These are phyloP conservation scores for Eucalyptus sp. DNA, from an alignment of 345 rosid genomes.

Conservation along the genomic window DNA sequence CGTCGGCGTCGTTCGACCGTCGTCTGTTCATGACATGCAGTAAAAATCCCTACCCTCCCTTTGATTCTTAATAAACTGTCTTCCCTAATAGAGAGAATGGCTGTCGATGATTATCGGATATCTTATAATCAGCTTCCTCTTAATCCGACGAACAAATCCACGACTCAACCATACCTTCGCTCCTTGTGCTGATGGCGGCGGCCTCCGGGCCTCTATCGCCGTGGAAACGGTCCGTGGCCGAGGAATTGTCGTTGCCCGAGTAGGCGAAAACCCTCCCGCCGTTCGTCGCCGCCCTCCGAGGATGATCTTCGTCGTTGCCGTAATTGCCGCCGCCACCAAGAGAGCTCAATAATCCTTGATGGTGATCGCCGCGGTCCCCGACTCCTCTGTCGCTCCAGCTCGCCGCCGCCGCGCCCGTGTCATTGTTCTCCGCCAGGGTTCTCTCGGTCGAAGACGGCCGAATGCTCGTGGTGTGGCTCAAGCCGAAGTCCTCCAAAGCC, in stretches of 20 bases:
- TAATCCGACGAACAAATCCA: constrained; percentile 88
- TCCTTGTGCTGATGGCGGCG: constrained; percentile 5
- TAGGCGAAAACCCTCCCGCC: constrained; percentile 15
- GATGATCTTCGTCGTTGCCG: constrained; percentile 4
- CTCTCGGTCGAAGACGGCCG: background rate
- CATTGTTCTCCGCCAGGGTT: background rate
- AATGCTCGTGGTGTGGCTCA: constrained; percentile 4
- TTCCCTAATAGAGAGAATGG: background rate
- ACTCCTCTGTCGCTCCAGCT: background rate
- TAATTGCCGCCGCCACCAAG: constrained; percentile 7
- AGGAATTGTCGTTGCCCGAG: background rate
- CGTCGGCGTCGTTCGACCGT: background rate
- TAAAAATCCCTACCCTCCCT: background rate
- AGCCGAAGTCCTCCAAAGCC: constrained; percentile 34
- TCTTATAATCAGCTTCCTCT: background rate
- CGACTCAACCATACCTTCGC: constrained; percentile 66
- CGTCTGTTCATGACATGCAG: background rate
- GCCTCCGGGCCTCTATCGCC: background rate
- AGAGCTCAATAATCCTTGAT: constrained; percentile 22
- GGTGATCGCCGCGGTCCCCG: background rate
- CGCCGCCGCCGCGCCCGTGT: background rate
- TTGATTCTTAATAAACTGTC: background rate
- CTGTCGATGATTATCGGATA: background rate
- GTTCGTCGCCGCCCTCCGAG: constrained; percentile 1
- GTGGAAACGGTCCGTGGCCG: background rate